phyloP scores from a whole-genome alignment of 2,329 filamentous ascomycete genomes.

The Alternaria alternata region DNA sequence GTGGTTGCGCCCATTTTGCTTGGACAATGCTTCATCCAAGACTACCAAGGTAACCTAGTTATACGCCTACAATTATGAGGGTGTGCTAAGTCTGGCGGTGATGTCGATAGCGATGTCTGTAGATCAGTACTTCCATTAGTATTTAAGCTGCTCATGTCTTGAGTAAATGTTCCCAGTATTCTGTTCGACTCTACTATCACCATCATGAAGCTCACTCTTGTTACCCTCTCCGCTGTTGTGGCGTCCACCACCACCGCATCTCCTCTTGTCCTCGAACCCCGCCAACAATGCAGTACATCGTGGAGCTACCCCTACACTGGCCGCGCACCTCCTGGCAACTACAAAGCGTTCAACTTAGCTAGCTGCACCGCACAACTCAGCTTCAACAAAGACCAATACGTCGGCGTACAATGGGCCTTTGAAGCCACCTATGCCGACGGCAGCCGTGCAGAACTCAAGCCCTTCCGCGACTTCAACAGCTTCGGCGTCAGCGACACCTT shows the following conservation, averaged over 20 bases:
- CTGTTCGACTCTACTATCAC: neutral
- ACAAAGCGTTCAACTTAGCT: slow-evolving; percentile 12
- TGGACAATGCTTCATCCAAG: neutral
- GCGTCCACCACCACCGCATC: neutral
- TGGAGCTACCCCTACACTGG: neutral
- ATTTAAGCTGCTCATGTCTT: neutral
- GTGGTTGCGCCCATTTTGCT: neutral
- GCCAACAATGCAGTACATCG: neutral
- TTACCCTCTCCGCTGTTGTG: neutral
- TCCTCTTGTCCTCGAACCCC: neutral
- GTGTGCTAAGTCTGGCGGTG: neutral
- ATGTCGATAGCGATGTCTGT: neutral
- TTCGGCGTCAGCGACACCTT: slow-evolving; percentile 15
- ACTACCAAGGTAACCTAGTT: neutral
- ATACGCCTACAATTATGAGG: neutral
- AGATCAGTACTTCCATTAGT: neutral
- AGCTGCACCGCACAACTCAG: slow-evolving; percentile 14
- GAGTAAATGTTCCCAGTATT: neutral
- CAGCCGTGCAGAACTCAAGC: slow-evolving; percentile 4
- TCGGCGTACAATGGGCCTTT: slow-evolving; percentile 15
- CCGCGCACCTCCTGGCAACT: slow-evolving; percentile 1
- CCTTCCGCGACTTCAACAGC: slow-evolving; percentile 3
- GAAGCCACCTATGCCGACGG: slow-evolving; percentile 17
- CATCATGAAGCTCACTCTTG: neutral
- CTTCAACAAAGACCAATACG: slow-evolving; percentile 17